A percentile compares a stretch with the other conserved stretches of the same genome.
These are phyloP conservation scores for Posidonia australis DNA, from an alignment of 106 monocot species.

Conservation along the genomic window DNA sequence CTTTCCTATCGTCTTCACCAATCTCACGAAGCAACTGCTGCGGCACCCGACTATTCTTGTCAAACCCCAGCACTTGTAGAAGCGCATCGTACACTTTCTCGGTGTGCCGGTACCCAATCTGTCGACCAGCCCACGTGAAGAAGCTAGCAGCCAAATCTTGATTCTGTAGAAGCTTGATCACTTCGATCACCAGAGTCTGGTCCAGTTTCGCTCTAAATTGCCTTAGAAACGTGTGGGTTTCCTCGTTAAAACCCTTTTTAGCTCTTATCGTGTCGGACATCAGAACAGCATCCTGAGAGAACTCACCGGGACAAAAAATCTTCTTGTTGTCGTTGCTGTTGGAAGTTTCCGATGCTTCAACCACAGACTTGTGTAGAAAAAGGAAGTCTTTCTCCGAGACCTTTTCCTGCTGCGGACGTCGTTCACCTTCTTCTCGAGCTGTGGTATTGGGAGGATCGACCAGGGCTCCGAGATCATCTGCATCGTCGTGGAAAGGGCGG, in stretches of 20 bases:
- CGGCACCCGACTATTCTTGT: constrained; percentile 27
- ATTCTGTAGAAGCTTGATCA: constrained; percentile 34
- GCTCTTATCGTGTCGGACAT: neutral
- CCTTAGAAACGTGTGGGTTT: constrained; percentile 45
- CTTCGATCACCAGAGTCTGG: constrained; percentile 47
- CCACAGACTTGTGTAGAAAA: neutral
- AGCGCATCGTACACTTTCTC: constrained; percentile 41
- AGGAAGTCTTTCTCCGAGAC: neutral
- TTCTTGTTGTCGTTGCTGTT: neutral
- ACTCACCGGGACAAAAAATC: neutral
- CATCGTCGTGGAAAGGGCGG: no score
- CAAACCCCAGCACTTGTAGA: constrained; percentile 49
- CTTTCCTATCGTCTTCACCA: constrained; percentile 65
- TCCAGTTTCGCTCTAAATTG: constrained; percentile 57
- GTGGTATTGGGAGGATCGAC: no score
- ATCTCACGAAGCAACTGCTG: constrained; percentile 54
- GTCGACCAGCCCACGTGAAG: constrained; percentile 82
- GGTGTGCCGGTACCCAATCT: constrained; percentile 78
- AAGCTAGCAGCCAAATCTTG: constrained; percentile 54
- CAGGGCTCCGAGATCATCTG: no score
- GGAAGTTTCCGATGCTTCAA: neutral
- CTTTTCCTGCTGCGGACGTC: neutral
- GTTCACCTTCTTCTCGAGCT: no score
- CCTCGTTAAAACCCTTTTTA: constrained; percentile 24
- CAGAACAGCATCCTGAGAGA: neutral